These are phyloP conservation scores for Staphylotrichum longicolle DNA, from an alignment of 495 filamentous ascomycete genomes.

Conservation along the genomic window DNA sequence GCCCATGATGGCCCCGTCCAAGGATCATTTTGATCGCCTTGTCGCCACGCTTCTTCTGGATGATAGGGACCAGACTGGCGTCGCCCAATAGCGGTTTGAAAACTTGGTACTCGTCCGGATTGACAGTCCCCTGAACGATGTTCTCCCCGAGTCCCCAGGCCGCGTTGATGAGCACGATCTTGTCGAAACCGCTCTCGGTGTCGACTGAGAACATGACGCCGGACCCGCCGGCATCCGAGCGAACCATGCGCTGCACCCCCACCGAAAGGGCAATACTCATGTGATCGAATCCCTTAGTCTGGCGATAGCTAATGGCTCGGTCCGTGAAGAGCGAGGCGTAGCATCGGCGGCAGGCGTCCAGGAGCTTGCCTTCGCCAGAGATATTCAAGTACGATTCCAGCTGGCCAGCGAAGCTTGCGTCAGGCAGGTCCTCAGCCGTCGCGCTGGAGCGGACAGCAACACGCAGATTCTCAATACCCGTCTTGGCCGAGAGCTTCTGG, in stretches of 20 bases:
- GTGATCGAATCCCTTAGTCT: constrained; percentile 38
- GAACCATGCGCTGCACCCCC: constrained; percentile 41
- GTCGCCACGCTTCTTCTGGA: constrained; percentile 28
- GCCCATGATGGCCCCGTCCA: constrained; percentile 18
- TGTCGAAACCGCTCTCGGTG: constrained; percentile 39
- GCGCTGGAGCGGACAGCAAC: constrained; percentile 42
- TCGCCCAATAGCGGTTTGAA: constrained; percentile 35
- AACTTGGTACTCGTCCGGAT: constrained; percentile 42
- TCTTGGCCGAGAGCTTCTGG: constrained; percentile 18
- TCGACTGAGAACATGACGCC: constrained; percentile 44
- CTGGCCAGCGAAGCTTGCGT: constrained; percentile 42
- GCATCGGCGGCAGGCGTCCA: constrained; percentile 37
- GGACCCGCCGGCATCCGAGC: constrained; percentile 35
- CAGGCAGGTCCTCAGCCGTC: constrained; percentile 41
- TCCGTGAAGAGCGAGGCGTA: constrained; percentile 41
- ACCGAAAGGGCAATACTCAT: constrained; percentile 36
- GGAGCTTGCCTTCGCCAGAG: constrained; percentile 19
- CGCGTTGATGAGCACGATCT: constrained; percentile 40
- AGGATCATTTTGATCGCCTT: constrained; percentile 30
- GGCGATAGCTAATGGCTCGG: constrained; percentile 39
- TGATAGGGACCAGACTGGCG: constrained; percentile 23
- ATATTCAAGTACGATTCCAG: constrained; percentile 39
- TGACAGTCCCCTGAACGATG: constrained; percentile 38
- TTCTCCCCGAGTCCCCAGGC: constrained; percentile 43
- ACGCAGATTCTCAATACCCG: constrained; percentile 22